Conservation (phyloP, 176 grass and related monocot species). For the Eleusine coracana region DNA sequence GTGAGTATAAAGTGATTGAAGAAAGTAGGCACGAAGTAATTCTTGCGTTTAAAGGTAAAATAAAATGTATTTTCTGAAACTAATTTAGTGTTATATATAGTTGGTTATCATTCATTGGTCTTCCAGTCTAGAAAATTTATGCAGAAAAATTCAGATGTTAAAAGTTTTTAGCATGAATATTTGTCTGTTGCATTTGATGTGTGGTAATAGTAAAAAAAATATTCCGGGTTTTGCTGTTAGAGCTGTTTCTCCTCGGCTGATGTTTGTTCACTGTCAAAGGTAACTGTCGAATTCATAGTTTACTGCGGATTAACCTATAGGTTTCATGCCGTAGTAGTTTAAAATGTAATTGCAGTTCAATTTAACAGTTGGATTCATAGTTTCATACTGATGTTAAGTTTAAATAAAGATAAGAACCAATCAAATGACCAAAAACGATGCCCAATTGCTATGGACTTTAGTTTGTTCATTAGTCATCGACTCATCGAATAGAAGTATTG, state of each 20-base stretch:
- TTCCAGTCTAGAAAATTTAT: background rate
- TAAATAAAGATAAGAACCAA: background rate
- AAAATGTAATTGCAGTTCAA: background rate
- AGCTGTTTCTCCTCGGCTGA: background rate
- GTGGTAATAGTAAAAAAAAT: background rate
- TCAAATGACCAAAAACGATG: background rate
- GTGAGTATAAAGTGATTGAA: background rate
- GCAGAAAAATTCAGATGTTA: background rate
- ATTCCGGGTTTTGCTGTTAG: conserved; percentile 14
- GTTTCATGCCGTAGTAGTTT: background rate
- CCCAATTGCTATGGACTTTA: background rate
- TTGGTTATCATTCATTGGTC: background rate
- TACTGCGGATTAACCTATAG: background rate
- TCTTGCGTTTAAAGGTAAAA: background rate
- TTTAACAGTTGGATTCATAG: background rate
- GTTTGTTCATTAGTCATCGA: background rate
- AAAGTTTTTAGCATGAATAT: background rate
- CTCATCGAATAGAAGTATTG: background rate
- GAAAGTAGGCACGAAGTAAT: background rate
- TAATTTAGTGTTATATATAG: background rate
- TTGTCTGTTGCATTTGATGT: background rate
- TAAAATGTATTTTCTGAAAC: background rate
- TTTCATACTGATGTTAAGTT: background rate
- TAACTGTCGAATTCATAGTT: no score
- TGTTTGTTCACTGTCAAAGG: no score